A percentile compares a stretch with the other conserved stretches of the same genome.
Conservation (phyloP, 345 rosid species). For the Citrus medica region DNA sequence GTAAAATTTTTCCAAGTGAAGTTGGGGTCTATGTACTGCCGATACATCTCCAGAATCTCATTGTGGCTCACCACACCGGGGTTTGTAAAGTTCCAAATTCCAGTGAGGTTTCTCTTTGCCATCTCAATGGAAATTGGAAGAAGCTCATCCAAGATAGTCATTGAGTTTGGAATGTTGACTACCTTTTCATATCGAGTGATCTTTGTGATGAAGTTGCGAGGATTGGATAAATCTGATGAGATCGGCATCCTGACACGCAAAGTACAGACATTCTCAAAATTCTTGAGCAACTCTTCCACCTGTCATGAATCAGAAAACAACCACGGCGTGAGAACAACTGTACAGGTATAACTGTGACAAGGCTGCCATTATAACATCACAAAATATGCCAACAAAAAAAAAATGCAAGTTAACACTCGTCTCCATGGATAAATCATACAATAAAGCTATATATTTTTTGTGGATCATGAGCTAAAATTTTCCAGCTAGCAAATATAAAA, state of each 20-base stretch:
- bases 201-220: constrained; percentile 87
- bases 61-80: constrained; percentile 93
- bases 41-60: constrained; percentile 85
- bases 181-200: constrained; percentile 79
- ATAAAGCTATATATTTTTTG: not conserved
- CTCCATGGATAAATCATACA: not conserved
- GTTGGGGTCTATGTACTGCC: constrained; percentile 54
- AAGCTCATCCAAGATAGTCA: constrained; percentile 88
- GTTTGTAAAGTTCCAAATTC: constrained; percentile 85
- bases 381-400: not conserved
- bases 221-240: constrained; percentile 73
- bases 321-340: not conserved
- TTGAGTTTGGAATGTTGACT: constrained; percentile 86
- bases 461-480: not conserved
- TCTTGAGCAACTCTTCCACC: constrained; percentile 85
- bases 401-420: not conserved
- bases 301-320: constrained; percentile 15
- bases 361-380: no score
- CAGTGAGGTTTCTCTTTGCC: constrained; percentile 95
- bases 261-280: constrained; percentile 84
- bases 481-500: not conserved
- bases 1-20: constrained; percentile 88
- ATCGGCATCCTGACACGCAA: constrained; percentile 93
- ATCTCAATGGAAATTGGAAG: constrained; percentile 87
- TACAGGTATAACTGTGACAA: not conserved